Evolutionary conservation across 2,329 filamentous ascomycete species (phyloP), one percentile per base, ranked within the genome.

Genomic region (Monascus ruber): DNA sequence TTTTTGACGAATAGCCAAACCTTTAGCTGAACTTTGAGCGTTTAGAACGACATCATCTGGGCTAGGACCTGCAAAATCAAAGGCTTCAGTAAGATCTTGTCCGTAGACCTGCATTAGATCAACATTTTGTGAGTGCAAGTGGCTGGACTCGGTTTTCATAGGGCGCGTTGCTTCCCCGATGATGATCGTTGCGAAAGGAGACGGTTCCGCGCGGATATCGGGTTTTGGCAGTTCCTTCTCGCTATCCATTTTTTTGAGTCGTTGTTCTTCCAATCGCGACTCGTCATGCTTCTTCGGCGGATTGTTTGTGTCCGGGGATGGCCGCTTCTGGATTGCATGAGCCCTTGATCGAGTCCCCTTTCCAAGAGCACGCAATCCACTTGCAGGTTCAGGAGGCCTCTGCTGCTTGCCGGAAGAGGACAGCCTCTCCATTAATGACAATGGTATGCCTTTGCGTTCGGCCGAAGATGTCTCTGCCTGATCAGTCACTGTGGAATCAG

Each of bases 1-100:
- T 48, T 56, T 58, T 49, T 51, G 56, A 53, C 59, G 61, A 58
- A 60, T 55, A 48, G 59, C 55, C 79, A 79, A 84, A 86, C 83
- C 82, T 85, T 87, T 83, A 66, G 81, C 61, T 54, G 56, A 62
- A 46, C 51, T 81, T 71, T 94, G 89, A 51, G 88, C 89, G 61
- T 81, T 78, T 46, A 86, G 73, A 53, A 95, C 84, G 55, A 91
- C 68, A 61, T 95, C 88, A 68, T 96, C 88, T 50, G 88, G 88
- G 64, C 88, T 95, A 40, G 89, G 88, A 59, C 79, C 77, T 70
- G 81, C 71, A 66, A 95, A 95, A 42, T 80, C 64, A 59, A 66
- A 69, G 34, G 55, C 54, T 60, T 64, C 59, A 66, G 62, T 56
- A 54, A 59, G 47, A 40, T 62, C 51, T 44, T 62, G 54, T 40